Conservation (phyloP, 1,284 basidiomycete species). For the Tilletia indica region DNA sequence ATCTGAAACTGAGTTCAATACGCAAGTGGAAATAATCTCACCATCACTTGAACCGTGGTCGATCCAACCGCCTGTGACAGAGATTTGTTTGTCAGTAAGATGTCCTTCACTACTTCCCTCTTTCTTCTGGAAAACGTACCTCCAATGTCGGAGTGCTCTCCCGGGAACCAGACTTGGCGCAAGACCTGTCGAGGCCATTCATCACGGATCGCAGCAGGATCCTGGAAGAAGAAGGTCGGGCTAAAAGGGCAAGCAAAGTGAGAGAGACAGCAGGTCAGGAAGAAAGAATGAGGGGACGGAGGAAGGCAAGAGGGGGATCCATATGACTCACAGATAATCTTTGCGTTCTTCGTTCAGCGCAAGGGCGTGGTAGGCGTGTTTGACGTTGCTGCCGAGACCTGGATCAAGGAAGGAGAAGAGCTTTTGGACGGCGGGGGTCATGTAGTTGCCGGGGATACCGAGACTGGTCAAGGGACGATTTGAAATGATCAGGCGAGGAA, state of each 20-base stretch:
- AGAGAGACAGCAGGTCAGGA: neutral
- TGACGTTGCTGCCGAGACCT: slow-evolving; percentile 41
- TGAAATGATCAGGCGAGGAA: neutral
- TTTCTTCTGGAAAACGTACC: slow-evolving; percentile 8
- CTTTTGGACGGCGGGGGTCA: slow-evolving; percentile 31
- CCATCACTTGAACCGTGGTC: slow-evolving; percentile 15
- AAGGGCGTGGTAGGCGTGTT: slow-evolving; percentile 49
- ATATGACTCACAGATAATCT: slow-evolving; percentile 33
- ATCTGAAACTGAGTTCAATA: neutral
- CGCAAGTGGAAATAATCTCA: neutral
- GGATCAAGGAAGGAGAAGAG: slow-evolving; percentile 51
- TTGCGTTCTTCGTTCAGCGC: slow-evolving; percentile 46
- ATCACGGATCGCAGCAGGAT: slow-evolving; percentile 18
- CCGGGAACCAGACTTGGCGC: slow-evolving; percentile 20
- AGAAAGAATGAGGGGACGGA: neutral
- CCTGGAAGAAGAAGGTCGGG: slow-evolving; percentile 44
- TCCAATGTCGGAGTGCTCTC: slow-evolving; percentile 17
- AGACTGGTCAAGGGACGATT: slow-evolving; percentile 20
- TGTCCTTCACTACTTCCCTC: no score
- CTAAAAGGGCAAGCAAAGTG: neutral
- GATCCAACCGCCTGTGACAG: slow-evolving; percentile 11
- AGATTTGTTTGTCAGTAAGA: neutral
- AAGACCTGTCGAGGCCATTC: slow-evolving; percentile 19
- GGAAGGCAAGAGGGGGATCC: neutral
- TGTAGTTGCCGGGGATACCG: slow-evolving; percentile 35